These are phyloP conservation scores for Solanum verrucosum DNA, from an alignment of 257 asterid species.

Conservation along the genomic window DNA sequence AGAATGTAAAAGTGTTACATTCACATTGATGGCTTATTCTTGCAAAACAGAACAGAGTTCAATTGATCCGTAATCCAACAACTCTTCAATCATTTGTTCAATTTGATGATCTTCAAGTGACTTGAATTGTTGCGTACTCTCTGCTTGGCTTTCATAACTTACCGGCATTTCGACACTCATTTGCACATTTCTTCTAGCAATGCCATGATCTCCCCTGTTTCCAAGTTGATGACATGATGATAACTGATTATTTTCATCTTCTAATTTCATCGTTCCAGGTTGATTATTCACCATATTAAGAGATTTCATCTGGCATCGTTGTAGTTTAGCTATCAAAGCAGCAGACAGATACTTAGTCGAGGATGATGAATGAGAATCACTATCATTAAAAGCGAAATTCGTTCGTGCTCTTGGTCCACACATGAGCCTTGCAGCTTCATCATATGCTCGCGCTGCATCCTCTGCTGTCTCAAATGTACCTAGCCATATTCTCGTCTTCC, in stretches of 20 bases:
- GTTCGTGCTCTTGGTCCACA: constrained; percentile 63
- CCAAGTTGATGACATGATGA: background rate
- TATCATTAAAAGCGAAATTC: constrained; percentile 38
- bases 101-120: constrained; percentile 55
- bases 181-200: background rate
- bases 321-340: constrained; percentile 50
- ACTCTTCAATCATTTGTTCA: constrained; percentile 68
- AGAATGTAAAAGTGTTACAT: background rate
- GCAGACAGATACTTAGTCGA: constrained; percentile 40
- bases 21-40: constrained; percentile 3
- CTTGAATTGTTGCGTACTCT: constrained; percentile 21
- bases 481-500: constrained; percentile 73
- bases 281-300: constrained; percentile 32
- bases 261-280: background rate
- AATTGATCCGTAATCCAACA: constrained; percentile 48
- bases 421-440: constrained; percentile 74
- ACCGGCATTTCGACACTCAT: background rate
- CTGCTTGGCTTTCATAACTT: constrained; percentile 1
- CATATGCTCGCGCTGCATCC: constrained; percentile 74
- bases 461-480: constrained; percentile 86
- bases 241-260: background rate
- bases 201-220: background rate
- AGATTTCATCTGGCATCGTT: constrained; percentile 54
- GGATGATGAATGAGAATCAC: constrained; percentile 16
- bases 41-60: constrained; percentile 37